Conservation (phyloP, 2,329 filamentous ascomycete genomes). For the Chaetothyriales sp. region DNA sequence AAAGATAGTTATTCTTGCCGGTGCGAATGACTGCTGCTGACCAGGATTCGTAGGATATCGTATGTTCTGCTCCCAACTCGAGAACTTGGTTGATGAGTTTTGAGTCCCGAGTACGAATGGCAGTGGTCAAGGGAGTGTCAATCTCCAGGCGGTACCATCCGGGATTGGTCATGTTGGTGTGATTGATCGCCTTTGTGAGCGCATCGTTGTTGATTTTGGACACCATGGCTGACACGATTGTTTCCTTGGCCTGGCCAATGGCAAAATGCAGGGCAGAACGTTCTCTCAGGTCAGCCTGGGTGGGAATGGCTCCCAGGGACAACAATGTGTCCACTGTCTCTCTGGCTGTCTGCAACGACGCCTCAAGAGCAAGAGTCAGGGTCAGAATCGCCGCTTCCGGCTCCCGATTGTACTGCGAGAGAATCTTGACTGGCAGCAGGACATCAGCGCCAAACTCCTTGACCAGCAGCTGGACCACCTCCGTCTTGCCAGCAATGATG, state of each 20-base stretch:
- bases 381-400: slow-evolving; percentile 50
- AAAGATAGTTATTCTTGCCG: slow-evolving; percentile 20
- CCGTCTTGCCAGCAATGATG: slow-evolving; percentile 55
- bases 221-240: slow-evolving; percentile 30
- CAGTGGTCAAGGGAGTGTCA: slow-evolving; percentile 41
- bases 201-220: slow-evolving; percentile 42
- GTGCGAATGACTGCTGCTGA: slow-evolving; percentile 40
- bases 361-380: slow-evolving; percentile 49
- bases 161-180: slow-evolving; percentile 36
- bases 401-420: slow-evolving; percentile 27
- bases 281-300: slow-evolving; percentile 53
- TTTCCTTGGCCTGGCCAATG: slow-evolving; percentile 35
- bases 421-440: slow-evolving; percentile 56
- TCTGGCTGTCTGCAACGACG: slow-evolving; percentile 48
- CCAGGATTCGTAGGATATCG: slow-evolving; percentile 50
- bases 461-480: slow-evolving; percentile 54
- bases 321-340: slow-evolving; percentile 52
- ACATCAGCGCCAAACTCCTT: slow-evolving; percentile 62
- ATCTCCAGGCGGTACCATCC: slow-evolving; percentile 15
- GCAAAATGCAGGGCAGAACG: slow-evolving; percentile 53
- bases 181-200: slow-evolving; percentile 50
- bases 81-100: slow-evolving; percentile 46
- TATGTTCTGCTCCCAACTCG: slow-evolving; percentile 43
- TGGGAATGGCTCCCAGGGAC: slow-evolving; percentile 53
- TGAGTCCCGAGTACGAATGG: slow-evolving; percentile 40